Evolutionary conservation across 257 asterid genomes (phyloP).

Genomic region (Rehmannia glutinosa): DNA sequence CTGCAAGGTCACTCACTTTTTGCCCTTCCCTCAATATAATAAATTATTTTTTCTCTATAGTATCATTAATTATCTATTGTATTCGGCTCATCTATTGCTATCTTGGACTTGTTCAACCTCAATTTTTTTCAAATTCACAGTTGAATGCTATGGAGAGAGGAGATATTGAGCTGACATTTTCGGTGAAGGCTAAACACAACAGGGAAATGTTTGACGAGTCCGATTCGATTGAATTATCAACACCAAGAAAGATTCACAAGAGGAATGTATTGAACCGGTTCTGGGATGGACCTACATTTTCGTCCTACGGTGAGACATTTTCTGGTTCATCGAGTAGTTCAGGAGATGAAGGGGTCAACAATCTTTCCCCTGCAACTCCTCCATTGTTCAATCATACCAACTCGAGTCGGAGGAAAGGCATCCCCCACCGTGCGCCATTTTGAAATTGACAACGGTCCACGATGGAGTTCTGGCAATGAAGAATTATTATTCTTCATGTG

Average conservation of each 20-base stretch:
- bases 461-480: too few relatives aligned
- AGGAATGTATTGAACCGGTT: neutral
- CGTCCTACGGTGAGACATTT: slow-evolving; percentile 8
- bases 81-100: neutral
- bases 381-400: slow-evolving; percentile 48
- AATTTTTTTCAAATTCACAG: slow-evolving; percentile 20
- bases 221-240: slow-evolving; percentile 34
- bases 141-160: slow-evolving; percentile 51
- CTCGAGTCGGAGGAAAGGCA: slow-evolving; percentile 64
- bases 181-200: slow-evolving; percentile 23
- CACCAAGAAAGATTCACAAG: slow-evolving; percentile 40
- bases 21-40: neutral
- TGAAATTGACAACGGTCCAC: neutral
- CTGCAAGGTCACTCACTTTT: slow-evolving; percentile 40
- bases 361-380: slow-evolving; percentile 53
- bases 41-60: too few relatives aligned
- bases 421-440: slow-evolving; percentile 72
- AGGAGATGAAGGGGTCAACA: slow-evolving; percentile 30
- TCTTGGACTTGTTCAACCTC: too few relatives aligned
- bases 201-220: slow-evolving; percentile 24
- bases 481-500: too few relatives aligned
- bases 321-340: slow-evolving; percentile 22
- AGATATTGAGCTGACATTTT: slow-evolving; percentile 42
- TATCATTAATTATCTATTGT: too few relatives aligned
- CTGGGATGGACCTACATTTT: slow-evolving; percentile 6